Evolutionary conservation across 2,329 filamentous ascomycete genomes (phyloP), one percentile per base, ranked within the genome.

Genomic region (Talaromyces verruculosus): DNA sequence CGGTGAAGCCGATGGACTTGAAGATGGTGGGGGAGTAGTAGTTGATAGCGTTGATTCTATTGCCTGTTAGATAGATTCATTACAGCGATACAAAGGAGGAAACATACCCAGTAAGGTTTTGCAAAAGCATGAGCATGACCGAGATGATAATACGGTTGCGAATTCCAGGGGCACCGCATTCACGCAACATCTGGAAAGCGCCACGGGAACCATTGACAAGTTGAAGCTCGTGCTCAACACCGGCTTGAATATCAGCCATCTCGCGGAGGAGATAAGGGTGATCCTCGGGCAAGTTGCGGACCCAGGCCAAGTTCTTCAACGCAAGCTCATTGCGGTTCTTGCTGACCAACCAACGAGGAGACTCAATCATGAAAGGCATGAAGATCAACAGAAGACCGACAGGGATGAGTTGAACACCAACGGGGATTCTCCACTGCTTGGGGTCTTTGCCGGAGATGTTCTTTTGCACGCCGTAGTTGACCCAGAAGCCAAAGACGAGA

Each of bases 1-100:
- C 59, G 2, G 59, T 61, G 28, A 61, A 47, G 11, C 82, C 82
- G 75, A 84, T 81, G 1, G 78, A 80, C 68, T 83, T 72, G 71
- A 88, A 88, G 0, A 89, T 78, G n/a, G 86, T 85, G 0, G 86
- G 85, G 19, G 85, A 85, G 73, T 87, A 89, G 76, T 88, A 88
- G n/a, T 78, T 79, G 1, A 89, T 81, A 1, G 86, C 82, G 67
- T 85, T 86, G 72, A 85, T 84, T 0, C 83, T 83, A 5, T 80
- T 76, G 2, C 4, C 15, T 53, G 15, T 57, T 57, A 57, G n/a
- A 19, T 35, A 11, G 1, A 22, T 22, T 22, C 11, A 37, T 1
- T 1, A 22, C 3, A 47, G 5, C 28, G 6, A 8, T 33, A 8
- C 30, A 8, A 19, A 1, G n/a, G 33, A 1, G 8, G 13, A 1